Conservation (phyloP, 768 basidiomycete genomes). For the Rhodosporidiobolus sp. region DNA sequence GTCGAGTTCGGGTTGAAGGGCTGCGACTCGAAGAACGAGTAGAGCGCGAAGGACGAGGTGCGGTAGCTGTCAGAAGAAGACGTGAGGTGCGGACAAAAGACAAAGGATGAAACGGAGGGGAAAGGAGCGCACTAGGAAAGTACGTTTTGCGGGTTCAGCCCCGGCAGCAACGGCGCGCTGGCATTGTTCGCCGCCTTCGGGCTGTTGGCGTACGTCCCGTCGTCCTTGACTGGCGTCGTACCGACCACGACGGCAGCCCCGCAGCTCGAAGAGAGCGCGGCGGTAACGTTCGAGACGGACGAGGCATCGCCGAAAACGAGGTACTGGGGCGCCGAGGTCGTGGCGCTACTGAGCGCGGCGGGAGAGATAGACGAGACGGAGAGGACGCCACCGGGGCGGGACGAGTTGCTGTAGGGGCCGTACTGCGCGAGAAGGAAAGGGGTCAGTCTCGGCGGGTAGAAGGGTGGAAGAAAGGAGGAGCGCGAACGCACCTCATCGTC, state of each 20-base stretch:
- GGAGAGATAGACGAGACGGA: constrained; percentile 10
- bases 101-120: no score
- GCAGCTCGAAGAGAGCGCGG: constrained; percentile 4
- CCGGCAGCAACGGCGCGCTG: constrained; percentile 1
- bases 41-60: constrained; percentile 28
- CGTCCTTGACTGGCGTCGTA: neutral
- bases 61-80: constrained; percentile 8
- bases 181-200: neutral
- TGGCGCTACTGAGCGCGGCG: neutral
- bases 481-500: constrained; percentile 23
- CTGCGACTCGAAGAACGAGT: constrained; percentile 17
- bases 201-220: constrained; percentile 3
- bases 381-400: constrained; percentile 23
- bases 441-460: no score
- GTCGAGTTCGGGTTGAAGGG: neutral
- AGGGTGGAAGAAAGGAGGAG: neutral
- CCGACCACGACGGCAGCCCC: neutral
- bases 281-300: constrained; percentile 4
- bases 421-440: constrained; percentile 11
- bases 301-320: constrained; percentile 22
- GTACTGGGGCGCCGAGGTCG: constrained; percentile 15
- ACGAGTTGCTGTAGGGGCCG: constrained; percentile 17
- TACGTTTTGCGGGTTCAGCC: constrained; percentile 9
- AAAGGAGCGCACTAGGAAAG: neutral
- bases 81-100: no score